Percentiles rank a stretch among this genome's conserved stretches.
Evolutionary conservation across 164 flowering plant genomes (phyloP).

Genomic region (Annona squamosa): DNA sequence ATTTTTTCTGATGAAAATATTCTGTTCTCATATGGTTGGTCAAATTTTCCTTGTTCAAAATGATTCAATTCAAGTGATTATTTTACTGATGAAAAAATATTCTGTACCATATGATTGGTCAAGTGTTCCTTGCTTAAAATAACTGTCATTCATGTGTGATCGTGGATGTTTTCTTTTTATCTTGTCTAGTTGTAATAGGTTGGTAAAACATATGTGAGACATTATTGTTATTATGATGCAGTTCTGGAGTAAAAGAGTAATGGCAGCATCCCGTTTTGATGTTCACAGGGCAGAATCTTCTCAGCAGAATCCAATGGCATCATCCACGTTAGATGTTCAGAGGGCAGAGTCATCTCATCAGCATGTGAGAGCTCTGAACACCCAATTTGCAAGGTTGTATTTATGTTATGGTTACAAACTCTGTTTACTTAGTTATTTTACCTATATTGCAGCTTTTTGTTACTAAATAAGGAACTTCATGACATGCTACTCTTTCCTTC

Average conservation of each 20-base stretch:
- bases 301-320: conserved; percentile 45
- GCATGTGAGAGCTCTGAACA: conserved; percentile 91
- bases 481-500: not conserved
- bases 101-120: not conserved
- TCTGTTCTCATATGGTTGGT: too few species aligned
- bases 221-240: conserved; percentile 23
- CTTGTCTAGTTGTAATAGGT: not conserved
- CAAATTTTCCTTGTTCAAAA: too few species aligned
- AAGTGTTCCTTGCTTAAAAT: not conserved
- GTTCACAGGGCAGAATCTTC: conserved; percentile 45
- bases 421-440: not conserved
- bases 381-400: conserved; percentile 79
- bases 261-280: conserved; percentile 49
- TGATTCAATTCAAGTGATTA: not conserved
- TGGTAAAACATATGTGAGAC: not conserved
- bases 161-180: not conserved
- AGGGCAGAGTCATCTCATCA: conserved; percentile 54
- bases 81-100: not conserved
- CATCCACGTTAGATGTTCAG: conserved; percentile 40
- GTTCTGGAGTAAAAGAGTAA: conserved; percentile 52
- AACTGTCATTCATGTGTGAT: not conserved
- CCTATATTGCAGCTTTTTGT: not conserved
- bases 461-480: not conserved
- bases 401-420: conserved; percentile 1
- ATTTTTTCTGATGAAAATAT: too few species aligned